These are phyloP conservation scores for Tephrocybe rancida DNA, from an alignment of 768 basidiomycete species.

Conservation along the genomic window DNA sequence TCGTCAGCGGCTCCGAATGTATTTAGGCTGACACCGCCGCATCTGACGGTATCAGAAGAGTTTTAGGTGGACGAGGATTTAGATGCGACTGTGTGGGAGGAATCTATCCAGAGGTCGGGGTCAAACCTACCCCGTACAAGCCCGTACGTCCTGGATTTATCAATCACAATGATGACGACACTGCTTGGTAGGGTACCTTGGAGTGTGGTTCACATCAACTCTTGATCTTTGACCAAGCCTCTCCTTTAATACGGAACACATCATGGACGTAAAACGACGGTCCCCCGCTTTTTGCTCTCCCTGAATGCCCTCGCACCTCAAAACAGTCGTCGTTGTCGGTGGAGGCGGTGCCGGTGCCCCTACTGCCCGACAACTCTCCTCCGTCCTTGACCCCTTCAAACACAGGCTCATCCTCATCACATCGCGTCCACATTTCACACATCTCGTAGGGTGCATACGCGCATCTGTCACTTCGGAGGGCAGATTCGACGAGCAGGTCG, in stretches of 20 bases:
- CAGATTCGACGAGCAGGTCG: constrained; percentile 41
- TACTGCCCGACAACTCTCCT: constrained; percentile 49
- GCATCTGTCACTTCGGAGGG: constrained; percentile 49
- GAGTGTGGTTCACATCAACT: neutral
- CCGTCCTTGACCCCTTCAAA: constrained; percentile 45
- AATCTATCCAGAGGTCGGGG: no score
- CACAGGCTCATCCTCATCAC: constrained; percentile 59
- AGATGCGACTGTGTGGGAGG: no score
- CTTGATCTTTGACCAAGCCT: neutral
- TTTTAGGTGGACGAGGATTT: no score
- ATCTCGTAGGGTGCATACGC: constrained; percentile 55
- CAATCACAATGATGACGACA: neutral
- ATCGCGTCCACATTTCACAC: constrained; percentile 48
- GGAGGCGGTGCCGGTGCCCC: constrained; percentile 60
- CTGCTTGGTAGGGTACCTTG: no score
- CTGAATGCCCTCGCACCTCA: constrained; percentile 8
- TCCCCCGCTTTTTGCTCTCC: neutral
- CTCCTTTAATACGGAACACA: neutral
- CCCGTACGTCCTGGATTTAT: neutral
- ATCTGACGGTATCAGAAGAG: no score
- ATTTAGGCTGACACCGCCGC: no score
- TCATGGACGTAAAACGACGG: neutral
- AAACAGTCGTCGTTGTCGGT: constrained; percentile 45
- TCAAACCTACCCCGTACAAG: no score
- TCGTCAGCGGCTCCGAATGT: no score